Evolutionary conservation across 352 stramenopile genomes (phyloP), one percentile per base, ranked within the genome.

Genomic region (Pythium angustatum): DNA sequence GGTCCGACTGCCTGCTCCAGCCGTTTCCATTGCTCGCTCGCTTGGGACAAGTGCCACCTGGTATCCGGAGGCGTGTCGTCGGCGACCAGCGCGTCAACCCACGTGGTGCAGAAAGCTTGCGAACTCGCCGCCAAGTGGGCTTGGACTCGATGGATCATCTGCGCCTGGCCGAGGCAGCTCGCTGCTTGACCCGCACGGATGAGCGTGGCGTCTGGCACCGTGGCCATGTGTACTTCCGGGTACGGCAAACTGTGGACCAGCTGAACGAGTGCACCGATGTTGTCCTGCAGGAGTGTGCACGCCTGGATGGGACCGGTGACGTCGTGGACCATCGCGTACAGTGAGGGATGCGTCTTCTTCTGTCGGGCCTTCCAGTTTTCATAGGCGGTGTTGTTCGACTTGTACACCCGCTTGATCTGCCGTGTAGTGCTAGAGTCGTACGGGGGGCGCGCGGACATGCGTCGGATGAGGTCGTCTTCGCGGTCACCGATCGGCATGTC

Each of bases 141-240:
- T 51, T 53, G 40, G 10, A 62, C 9, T 5, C 54, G 54, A n/a
- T 62, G 54, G 14, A 62, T 38, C 24, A 62, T 26, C 28, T 62
- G 54, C 5, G 28, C 41, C 2, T 33, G 54, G 2, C 54, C 41
- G 12, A 51, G 6, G 19, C 15, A 24, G 14, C 1, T 21, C 15
- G 41, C 54, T 10, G 54, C 41, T 31, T 44, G 24, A 9, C 54
- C 54, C 14, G n/a, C 54, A 12, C n/a, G 38, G 1, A 41, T 4
- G 15, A 62, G 40, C 1, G 53, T n/a, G 4, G 14, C 3, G n/a
- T 26, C 40, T 1, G 54, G 54, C 12, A 52, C 14, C 19, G 41
- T 62, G 41, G 40, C 41, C 1, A 62, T 30, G 40, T 22, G 54
- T 2, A 62, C 41, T 22, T 51, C 54, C 2, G 40, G 40, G 21